phyloP scores from a whole-genome alignment of 2,329 filamentous ascomycete species.

The Dothideomycetes sp. region DNA sequence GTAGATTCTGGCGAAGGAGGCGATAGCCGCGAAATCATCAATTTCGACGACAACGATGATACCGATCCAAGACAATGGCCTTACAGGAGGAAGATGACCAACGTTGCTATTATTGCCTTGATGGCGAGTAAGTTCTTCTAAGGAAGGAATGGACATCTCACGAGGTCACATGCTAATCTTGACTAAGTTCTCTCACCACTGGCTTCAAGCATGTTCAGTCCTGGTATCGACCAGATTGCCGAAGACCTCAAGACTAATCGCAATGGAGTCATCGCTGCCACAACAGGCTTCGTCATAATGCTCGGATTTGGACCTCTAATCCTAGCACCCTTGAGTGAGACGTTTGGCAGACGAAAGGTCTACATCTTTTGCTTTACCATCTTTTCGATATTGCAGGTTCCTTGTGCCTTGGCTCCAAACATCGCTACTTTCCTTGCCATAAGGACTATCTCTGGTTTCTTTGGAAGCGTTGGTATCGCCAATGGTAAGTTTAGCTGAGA shows the following conservation, averaged over 20 bases:
- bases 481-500: constrained; percentile 30
- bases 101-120: constrained; percentile 41
- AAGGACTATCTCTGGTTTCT: constrained; percentile 40
- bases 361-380: constrained; percentile 38
- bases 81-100: constrained; percentile 36
- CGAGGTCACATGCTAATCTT: too few relatives aligned
- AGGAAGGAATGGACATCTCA: too few relatives aligned
- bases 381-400: constrained; percentile 40
- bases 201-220: constrained; percentile 44
- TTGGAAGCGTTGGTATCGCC: constrained; percentile 41
- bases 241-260: constrained; percentile 34
- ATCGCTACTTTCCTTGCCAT: constrained; percentile 36
- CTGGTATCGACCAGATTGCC: constrained; percentile 42
- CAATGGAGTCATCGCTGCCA: constrained; percentile 39
- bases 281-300: constrained; percentile 43
- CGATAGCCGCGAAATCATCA: constrained; percentile 23
- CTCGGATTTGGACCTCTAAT: constrained; percentile 40
- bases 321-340: constrained; percentile 39
- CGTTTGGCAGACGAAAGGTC: constrained; percentile 36
- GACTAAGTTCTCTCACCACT: constrained; percentile 39
- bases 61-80: constrained; percentile 41
- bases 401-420: constrained; percentile 39
- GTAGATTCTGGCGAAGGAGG: constrained; percentile 28
- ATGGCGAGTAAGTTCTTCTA: constrained; percentile 37
- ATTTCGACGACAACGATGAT: constrained; percentile 30